phyloP scores from a whole-genome alignment of 805 yeast species.

The Myxozyma monticola region DNA sequence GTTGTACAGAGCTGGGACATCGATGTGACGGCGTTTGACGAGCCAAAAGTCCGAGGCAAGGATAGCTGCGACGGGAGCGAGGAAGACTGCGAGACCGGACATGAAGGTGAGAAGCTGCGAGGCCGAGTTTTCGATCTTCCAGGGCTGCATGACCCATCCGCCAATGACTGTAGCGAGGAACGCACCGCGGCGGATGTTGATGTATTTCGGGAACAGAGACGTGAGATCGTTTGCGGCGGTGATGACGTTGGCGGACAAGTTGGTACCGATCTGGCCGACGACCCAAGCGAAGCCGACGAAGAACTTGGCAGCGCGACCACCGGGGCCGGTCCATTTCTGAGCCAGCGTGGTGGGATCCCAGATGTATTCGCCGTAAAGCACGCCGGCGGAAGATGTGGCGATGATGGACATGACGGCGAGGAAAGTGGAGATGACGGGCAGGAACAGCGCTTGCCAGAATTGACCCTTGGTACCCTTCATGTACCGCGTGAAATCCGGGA shows the following conservation, averaged over 20 bases:
- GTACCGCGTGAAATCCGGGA: conserved; percentile 32
- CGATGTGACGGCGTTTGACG: conserved; percentile 24
- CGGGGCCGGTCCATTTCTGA: conserved; percentile 22
- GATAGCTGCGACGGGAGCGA: conserved; percentile 29
- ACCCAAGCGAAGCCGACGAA: conserved; percentile 30
- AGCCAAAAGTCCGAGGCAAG: conserved; percentile 29
- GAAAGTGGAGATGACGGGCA: conserved; percentile 29
- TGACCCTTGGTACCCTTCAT: conserved; percentile 18
- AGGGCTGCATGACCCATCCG: conserved; percentile 33
- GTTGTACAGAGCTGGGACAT: conserved; percentile 29
- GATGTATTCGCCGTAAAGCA: conserved; percentile 26
- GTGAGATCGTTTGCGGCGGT: conserved; percentile 61
- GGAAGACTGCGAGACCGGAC: conserved; percentile 29
- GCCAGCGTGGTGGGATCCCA: conserved; percentile 30
- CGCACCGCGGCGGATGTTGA: conserved; percentile 59
- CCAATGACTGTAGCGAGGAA: conserved; percentile 27
- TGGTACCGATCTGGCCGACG: conserved; percentile 30
- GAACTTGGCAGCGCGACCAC: conserved; percentile 26
- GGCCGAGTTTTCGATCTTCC: conserved; percentile 31
- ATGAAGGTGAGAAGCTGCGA: conserved; percentile 28
- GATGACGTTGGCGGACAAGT: conserved; percentile 55
- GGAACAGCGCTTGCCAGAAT: conserved; percentile 28
- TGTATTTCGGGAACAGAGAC: conserved; percentile 56
- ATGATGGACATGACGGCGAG: conserved; percentile 24
- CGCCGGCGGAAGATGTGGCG: conserved; percentile 25